phyloP scores from a whole-genome alignment of 331 rosid genomes.

The Spiraea crenata region DNA sequence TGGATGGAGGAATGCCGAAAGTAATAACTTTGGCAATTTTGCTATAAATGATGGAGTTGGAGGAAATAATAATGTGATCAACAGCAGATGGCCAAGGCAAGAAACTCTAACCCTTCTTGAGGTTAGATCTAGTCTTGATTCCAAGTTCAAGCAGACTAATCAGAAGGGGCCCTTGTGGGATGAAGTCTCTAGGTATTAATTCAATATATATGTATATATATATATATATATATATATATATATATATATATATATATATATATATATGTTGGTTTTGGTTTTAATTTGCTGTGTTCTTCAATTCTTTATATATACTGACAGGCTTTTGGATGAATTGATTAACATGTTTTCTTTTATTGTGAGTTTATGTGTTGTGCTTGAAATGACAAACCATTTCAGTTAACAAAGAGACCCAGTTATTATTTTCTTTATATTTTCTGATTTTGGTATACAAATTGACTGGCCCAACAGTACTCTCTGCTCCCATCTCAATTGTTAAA shows the following conservation, averaged over 20 bases:
- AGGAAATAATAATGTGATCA: constrained; percentile 15
- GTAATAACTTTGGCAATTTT: neutral
- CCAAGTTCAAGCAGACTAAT: constrained; percentile 71
- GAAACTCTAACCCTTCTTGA: constrained; percentile 78
- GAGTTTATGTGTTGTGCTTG: neutral
- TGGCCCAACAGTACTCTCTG: neutral
- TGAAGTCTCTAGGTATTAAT: constrained; percentile 62
- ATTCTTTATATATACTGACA: too few species aligned
- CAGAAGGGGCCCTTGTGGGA: constrained; percentile 84
- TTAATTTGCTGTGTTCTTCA: neutral
- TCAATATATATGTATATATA: neutral
- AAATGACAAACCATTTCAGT: neutral
- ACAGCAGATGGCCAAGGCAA: constrained; percentile 70
- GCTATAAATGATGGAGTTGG: constrained; percentile 34
- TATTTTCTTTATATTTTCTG: neutral
- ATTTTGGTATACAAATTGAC: constrained; percentile 15
- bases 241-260: too few species aligned
- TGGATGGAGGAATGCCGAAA: neutral
- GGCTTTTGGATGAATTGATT: too few species aligned
- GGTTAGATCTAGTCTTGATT: constrained; percentile 81
- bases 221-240: too few species aligned
- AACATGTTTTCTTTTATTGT: neutral
- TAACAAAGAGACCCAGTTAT: constrained; percentile 4
- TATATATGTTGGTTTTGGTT: too few species aligned
- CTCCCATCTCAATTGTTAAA: neutral